These are phyloP conservation scores for Davidsoniella eucalypti DNA, from an alignment of 2,329 filamentous ascomycete species.

Conservation along the genomic window DNA sequence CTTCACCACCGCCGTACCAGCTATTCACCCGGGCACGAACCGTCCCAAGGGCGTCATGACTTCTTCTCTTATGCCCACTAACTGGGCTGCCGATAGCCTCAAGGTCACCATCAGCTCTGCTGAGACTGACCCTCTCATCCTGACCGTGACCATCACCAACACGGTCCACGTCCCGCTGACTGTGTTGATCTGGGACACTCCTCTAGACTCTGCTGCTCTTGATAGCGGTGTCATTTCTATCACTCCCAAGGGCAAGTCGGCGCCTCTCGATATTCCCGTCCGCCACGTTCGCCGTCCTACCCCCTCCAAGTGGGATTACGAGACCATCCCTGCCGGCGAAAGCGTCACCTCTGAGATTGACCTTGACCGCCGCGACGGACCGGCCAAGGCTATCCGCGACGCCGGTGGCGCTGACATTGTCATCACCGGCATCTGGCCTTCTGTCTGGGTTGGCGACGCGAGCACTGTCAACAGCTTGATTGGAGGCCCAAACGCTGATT, in stretches of 20 bases:
- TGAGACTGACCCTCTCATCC: constrained; percentile 17
- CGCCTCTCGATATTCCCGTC: constrained; percentile 22
- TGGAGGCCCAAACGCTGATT: too few species aligned
- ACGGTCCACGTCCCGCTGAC: constrained; percentile 23
- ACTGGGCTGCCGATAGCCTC: background rate
- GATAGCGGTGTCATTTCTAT: constrained; percentile 27
- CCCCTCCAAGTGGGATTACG: constrained; percentile 25
- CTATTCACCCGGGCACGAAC: too few species aligned
- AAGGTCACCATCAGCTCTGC: background rate
- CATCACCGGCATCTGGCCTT: too few species aligned
- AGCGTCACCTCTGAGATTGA: constrained; percentile 21
- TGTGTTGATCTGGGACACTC: constrained; percentile 27
- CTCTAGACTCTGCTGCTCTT: constrained; percentile 27
- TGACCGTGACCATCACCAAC: constrained; percentile 26
- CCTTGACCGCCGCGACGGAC: constrained; percentile 23
- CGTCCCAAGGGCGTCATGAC: too few species aligned
- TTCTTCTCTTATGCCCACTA: background rate
- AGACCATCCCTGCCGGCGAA: constrained; percentile 24
- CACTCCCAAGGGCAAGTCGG: constrained; percentile 20
- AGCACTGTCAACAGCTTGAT: too few species aligned
- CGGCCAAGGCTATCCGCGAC: constrained; percentile 18
- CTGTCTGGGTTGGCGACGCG: too few species aligned
- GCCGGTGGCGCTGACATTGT: constrained; percentile 17
- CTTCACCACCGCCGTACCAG: background rate
- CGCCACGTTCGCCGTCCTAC: constrained; percentile 25